Percentiles rank a stretch among this genome's conserved stretches.
Evolutionary conservation across 331 rosid genomes (phyloP).

Genomic region (Cucumis variabilis): DNA sequence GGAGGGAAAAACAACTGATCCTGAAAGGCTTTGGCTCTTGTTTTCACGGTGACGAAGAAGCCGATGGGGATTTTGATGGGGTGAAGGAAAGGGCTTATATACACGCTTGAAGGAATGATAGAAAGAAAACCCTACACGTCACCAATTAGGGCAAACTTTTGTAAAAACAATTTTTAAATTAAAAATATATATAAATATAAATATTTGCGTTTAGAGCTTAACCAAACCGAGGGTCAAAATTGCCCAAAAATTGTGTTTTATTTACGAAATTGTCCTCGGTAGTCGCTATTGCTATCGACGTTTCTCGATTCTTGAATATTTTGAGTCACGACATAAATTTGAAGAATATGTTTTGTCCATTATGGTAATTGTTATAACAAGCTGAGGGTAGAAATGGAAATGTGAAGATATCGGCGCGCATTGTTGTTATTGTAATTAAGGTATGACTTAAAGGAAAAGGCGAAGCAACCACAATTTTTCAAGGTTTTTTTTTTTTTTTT

Average conservation of each 20-base stretch:
- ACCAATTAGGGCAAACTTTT: slow-evolving; percentile 33
- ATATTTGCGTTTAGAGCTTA: neutral
- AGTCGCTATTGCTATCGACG: neutral
- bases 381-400: neutral
- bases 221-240: neutral
- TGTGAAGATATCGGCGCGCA: neutral
- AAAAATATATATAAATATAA: neutral
- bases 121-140: slow-evolving; percentile 37
- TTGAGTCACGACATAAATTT: neutral
- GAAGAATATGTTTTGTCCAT: neutral
- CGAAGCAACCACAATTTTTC: neutral
- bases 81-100: slow-evolving; percentile 9
- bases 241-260: neutral
- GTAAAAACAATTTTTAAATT: neutral
- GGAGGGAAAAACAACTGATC: neutral
- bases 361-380: neutral
- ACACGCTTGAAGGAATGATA: slow-evolving; percentile 28
- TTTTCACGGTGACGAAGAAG: slow-evolving; percentile 25
- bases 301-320: neutral
- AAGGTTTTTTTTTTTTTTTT: too few relatives aligned
- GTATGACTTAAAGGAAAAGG: neutral
- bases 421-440: slow-evolving; percentile 14
- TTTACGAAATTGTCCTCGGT: neutral
- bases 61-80: slow-evolving; percentile 12
- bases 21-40: slow-evolving; percentile 15